phyloP scores from a whole-genome alignment of 1,284 basidiomycete genomes.

The Macrocystidia cucumis region DNA sequence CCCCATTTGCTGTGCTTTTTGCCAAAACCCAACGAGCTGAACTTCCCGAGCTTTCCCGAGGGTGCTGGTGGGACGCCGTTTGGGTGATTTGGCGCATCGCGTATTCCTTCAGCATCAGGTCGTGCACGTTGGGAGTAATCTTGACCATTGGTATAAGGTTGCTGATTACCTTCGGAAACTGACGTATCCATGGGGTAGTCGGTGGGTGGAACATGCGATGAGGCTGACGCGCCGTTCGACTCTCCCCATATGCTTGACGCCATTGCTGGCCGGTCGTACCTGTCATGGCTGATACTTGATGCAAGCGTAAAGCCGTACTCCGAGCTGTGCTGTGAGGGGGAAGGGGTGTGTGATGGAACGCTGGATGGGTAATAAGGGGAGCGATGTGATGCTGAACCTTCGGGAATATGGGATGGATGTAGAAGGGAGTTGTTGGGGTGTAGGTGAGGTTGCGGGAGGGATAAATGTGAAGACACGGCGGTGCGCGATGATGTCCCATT shows the following conservation, averaged over 20 bases:
- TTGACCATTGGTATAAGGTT: slow-evolving; percentile 31
- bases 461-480: slow-evolving; percentile 39
- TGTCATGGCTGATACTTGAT: slow-evolving; percentile 28
- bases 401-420: slow-evolving; percentile 31
- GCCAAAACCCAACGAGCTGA: slow-evolving; percentile 46
- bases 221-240: too few species aligned
- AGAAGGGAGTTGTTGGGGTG: slow-evolving; percentile 18
- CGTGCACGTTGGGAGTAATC: slow-evolving; percentile 39
- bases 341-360: slow-evolving; percentile 25
- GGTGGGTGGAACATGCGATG: slow-evolving; percentile 17
- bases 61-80: slow-evolving; percentile 24
- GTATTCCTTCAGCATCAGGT: slow-evolving; percentile 29
- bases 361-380: slow-evolving; percentile 42
- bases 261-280: slow-evolving; percentile 17
- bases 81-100: slow-evolving; percentile 13
- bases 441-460: slow-evolving; percentile 32
- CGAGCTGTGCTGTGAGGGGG: too few species aligned
- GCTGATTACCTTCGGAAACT: slow-evolving; percentile 33
- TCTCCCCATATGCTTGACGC: slow-evolving; percentile 14
- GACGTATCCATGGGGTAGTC: slow-evolving; percentile 65
- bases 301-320: too few species aligned
- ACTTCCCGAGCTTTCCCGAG: slow-evolving; percentile 44
- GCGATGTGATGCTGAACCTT: slow-evolving; percentile 48
- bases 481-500: slow-evolving; percentile 20
- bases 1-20: slow-evolving; percentile 64